A percentile compares a stretch with the other conserved stretches of the same genome.
phyloP scores from a whole-genome alignment of 495 filamentous ascomycete genomes.

The Aspergillus kassunensis region DNA sequence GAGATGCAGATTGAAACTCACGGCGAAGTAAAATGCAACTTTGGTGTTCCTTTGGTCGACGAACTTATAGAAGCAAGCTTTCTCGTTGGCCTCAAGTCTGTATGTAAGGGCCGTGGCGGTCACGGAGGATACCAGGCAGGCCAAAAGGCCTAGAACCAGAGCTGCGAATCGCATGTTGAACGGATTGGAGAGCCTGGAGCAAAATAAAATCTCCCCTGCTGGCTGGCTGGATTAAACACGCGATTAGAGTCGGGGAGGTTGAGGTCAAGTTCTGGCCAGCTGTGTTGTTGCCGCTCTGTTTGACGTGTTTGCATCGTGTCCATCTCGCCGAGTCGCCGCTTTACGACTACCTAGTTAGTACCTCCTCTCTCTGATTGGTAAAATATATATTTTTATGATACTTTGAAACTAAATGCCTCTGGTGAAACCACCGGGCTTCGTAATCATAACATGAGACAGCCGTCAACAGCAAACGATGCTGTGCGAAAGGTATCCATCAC shows the following conservation, averaged over 20 bases:
- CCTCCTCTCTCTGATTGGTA: too few relatives aligned
- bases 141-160: constrained; percentile 56
- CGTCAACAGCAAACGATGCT: too few relatives aligned
- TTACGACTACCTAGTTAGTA: too few relatives aligned
- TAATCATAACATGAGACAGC: not conserved
- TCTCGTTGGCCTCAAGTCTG: constrained; percentile 84
- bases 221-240: too few relatives aligned
- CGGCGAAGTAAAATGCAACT: constrained; percentile 98
- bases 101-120: constrained; percentile 90
- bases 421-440: not conserved
- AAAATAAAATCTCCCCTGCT: too few relatives aligned
- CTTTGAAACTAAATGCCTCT: not conserved
- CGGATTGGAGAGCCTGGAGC: constrained; percentile 12
- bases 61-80: constrained; percentile 87
- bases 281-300: constrained; percentile 30
- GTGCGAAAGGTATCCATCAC: too few relatives aligned
- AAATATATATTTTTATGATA: too few relatives aligned
- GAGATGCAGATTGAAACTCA: constrained; percentile 42
- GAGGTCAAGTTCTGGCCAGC: constrained; percentile 33
- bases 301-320: constrained; percentile 35
- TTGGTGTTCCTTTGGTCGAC: constrained; percentile 70
- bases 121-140: constrained; percentile 56
- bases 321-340: too few relatives aligned
- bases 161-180: constrained; percentile 38
- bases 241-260: constrained; percentile 17